Conservation (phyloP, 73 alveolate genomes). For the Paramecium caudatum region DNA sequence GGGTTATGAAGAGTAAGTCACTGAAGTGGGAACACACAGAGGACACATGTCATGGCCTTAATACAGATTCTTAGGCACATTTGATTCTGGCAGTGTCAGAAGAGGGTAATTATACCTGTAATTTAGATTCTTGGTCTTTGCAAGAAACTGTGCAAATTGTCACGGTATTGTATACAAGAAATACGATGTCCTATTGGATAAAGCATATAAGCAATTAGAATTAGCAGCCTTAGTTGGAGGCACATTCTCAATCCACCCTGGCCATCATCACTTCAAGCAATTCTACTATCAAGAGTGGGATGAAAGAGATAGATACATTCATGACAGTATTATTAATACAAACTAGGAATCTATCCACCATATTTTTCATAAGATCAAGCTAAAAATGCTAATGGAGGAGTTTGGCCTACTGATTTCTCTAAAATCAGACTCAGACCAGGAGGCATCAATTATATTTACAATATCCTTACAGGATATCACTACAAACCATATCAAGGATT, state of each 20-base stretch:
- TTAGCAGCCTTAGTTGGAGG: constrained; percentile 88
- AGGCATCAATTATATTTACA: constrained; percentile 89
- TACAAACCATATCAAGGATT: constrained; percentile 93
- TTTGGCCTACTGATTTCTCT: constrained; percentile 95
- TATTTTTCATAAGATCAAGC: constrained; percentile 96
- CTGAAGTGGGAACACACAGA: constrained; percentile 92
- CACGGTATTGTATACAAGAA: constrained; percentile 94
- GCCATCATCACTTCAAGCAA: constrained; percentile 91
- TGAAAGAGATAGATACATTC: constrained; percentile 92
- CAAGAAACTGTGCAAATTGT: constrained; percentile 93
- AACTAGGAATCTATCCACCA: constrained; percentile 88
- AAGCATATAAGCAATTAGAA: constrained; percentile 94
- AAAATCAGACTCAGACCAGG: constrained; percentile 93
- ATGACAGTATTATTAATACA: constrained; percentile 79
- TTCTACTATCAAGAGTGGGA: constrained; percentile 96
- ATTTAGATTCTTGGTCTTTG: constrained; percentile 86
- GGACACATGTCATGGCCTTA: constrained; percentile 95
- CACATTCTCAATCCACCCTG: constrained; percentile 91
- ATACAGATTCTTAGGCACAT: constrained; percentile 90
- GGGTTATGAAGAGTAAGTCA: constrained; percentile 97
- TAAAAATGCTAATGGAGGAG: constrained; percentile 94
- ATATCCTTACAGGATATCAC: constrained; percentile 95
- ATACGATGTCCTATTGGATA: constrained; percentile 91
- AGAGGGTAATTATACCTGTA: constrained; percentile 83
- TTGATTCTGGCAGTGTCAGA: constrained; percentile 92